Conservation (phyloP, 2,329 filamentous ascomycete genomes). For the Pyricularia sp. region DNA sequence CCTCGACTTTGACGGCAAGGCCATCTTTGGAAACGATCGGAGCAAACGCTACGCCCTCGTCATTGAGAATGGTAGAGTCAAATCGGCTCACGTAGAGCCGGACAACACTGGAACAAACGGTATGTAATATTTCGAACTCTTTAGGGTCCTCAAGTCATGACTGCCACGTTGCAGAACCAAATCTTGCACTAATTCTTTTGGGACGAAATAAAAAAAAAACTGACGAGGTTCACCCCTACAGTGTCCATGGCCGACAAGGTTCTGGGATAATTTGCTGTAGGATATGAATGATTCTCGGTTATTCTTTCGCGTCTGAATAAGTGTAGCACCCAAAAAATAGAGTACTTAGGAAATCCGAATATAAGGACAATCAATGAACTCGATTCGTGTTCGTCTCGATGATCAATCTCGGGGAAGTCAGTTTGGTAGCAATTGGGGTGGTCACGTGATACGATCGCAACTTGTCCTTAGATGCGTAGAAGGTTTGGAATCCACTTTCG, state of each 20-base stretch:
- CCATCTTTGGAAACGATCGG: constrained; percentile 69
- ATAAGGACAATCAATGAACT: neutral
- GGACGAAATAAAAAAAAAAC: neutral
- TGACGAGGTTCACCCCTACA: constrained; percentile 10
- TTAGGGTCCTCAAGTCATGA: neutral
- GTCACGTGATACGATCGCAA: neutral
- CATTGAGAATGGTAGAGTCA: constrained; percentile 74
- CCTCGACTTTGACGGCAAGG: constrained; percentile 63
- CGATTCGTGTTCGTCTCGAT: neutral
- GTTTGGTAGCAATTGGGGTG: neutral
- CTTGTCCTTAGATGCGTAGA: neutral
- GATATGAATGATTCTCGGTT: neutral
- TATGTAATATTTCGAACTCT: neutral
- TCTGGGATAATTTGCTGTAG: constrained; percentile 18
- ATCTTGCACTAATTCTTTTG: neutral
- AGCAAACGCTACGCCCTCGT: constrained; percentile 82
- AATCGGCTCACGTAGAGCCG: constrained; percentile 68
- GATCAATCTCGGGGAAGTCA: neutral
- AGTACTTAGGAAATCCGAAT: neutral
- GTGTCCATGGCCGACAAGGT: constrained; percentile 41
- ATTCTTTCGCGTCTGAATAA: neutral
- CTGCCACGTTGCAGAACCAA: neutral
- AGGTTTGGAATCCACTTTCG: neutral
- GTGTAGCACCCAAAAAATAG: neutral
- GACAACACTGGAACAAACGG: constrained; percentile 68